Evolutionary conservation across 345 rosid genomes (phyloP), one percentile per base, ranked within the genome.

Genomic region (Euclidium syriacum): DNA sequence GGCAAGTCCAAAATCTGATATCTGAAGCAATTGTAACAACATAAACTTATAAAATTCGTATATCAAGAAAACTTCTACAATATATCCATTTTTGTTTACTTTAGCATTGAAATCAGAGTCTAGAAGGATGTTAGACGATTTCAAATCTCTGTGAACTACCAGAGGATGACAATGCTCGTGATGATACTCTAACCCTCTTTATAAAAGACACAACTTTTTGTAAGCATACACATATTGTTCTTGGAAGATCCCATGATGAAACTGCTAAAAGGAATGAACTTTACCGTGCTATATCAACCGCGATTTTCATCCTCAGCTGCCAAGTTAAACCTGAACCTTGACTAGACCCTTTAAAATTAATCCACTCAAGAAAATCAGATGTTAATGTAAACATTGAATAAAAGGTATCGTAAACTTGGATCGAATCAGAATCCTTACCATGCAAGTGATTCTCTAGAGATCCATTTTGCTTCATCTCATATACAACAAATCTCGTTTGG

Each of bases 391-490:
- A 16, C 5, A 34, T 5, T 6, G 9, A 55, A 53, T 27, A 49
- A 35, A 40, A 66, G 49, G 10, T 55, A 29, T 38, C 30, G 15
- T 52, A 69, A 56, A 44, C 20, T 33, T 17, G 34, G 16, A 19
- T 35, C 17, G n/a, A n/a, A 54, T n/a, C n/a, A n/a, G 61, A 4
- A 24, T 39, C 38, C 67, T 30, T 80, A 92, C 98, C 94, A 20
- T 85, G 91, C 65, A 92, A 72, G 47, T 82, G 96, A 53, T 68
- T 73, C 52, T 87, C 91, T 78, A 92, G 75, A 43, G 98, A 85
- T 36, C 98, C 91, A 64, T 87, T 92, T 63, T 80, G 90, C 96
- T 89, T 89, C 82, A 87, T 81, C 75, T 92, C 98, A 65, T 82
- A 92, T 27, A 87, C 94, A 68, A 92, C 78, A 64, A 77, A 85